Evolutionary conservation across 108 stramenopile species (phyloP), one percentile per base, ranked within the genome.

Genomic region (Discostella stelligeroides): DNA sequence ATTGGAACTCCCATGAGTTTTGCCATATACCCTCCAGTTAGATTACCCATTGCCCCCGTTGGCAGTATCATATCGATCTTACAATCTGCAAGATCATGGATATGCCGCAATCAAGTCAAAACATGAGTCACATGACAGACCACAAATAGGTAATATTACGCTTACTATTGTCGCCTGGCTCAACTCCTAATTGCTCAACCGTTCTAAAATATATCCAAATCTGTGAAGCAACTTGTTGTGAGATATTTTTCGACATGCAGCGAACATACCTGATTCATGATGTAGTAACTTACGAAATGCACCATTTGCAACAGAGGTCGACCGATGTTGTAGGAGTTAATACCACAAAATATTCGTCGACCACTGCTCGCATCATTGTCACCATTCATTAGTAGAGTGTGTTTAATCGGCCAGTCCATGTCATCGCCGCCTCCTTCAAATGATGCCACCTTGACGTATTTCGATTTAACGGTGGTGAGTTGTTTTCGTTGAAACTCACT

Each of bases 41-140:
- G 63, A 56, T 96, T 96, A 4, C 95, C 95, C 91, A 96, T 92
- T 61, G 95, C 95, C n/a, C 95, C 92, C 5, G 93, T 94, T 9
- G 95, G 95, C 39, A 96, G 59, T 8, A 93, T 82, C 53, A 96
- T 53, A 60, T 96, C 89, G 46, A 94, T 62, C 37, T 30, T 48
- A 48, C 70, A 59, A 30, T 61, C 68, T 68, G n/a, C n/a, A n/a
- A n/a, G n/a, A n/a, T 59, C 13, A 46, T 38, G 10, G 8, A 37
- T 18, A 59, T 3, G 51, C 24, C 17, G 38, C 14, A 73, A 60
- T n/a, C 24, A 74, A 23, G 13, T 49, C 10, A 40, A 21, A 25
- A 39, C n/a, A 39, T 4, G 27, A n/a, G 46, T 37, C 37, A 29
- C 27, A 53, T 51, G 1, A 64, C 30, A 56, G 18, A 15, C 14